Base-by-base conservation (phyloP, 768 basidiomycete genomes). In the Hemileccinum rubropunctum region DNA sequence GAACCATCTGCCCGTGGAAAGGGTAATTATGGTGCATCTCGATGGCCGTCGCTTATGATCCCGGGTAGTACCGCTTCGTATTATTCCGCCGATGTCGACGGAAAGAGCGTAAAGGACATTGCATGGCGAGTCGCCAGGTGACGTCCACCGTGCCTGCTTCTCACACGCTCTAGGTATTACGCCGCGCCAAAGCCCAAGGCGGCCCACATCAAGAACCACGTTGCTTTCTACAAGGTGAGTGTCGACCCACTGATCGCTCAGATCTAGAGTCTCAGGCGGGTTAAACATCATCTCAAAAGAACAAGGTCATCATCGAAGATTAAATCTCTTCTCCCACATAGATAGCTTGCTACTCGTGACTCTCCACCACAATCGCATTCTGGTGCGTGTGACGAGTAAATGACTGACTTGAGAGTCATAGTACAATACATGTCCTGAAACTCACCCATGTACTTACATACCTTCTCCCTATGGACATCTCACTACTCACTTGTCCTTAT, bases 191-290 rank as follows among this genome's bases (percentile, higher is more conserved):
- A 73, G 23, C 70, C 77, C 4, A 77, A 75, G 53, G 88, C 87
- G 0, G 72, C 78, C 42, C 61, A 77, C 6, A 86, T 91, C 60
- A 76, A 85, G 64, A 74, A 74, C 10, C 81, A 83, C 60, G 73
- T 90, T 18, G 90, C 88, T 0, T 90, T 91, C 62, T 87, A 91
- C 74, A 88, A 88, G 77, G 87, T 81, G 50, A 63, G 59, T 18
- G n/a, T 36, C 18, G 18, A 18, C 14, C 3, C 28, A 7, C 17
- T 14, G 34, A 12, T 27, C n/a, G 6, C 28, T 30, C 14, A 5
- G 45, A 30, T 35, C 27, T 20, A 40, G 30, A 18, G n/a, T n/a
- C n/a, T n/a, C n/a, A n/a, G n/a, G n/a, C 41, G 4, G 27, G 26
- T 42, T 53, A 36, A 53, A 4, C 18, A 6, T 41, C 36, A 4